phyloP scores from a whole-genome alignment of 2,329 filamentous ascomycete genomes.

The Mycogone perniciosa region DNA sequence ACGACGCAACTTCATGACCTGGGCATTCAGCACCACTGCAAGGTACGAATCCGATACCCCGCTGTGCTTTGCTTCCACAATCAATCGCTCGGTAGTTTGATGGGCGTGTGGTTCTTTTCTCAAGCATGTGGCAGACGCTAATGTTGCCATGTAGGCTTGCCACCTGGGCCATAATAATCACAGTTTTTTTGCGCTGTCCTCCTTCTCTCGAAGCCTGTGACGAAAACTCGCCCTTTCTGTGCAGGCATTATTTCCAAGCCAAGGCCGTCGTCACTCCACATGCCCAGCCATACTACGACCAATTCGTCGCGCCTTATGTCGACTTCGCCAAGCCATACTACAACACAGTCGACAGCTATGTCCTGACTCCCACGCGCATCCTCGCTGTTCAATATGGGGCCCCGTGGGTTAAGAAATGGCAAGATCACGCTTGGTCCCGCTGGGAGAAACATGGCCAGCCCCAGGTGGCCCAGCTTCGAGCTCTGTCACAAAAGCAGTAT shows the following conservation, averaged over 20 bases:
- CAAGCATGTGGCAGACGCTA: neutral
- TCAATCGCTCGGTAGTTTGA: slow-evolving; percentile 1
- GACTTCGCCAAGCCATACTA: slow-evolving; percentile 72
- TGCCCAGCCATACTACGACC: slow-evolving; percentile 76
- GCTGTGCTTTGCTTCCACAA: neutral
- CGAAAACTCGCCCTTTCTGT: slow-evolving; percentile 67
- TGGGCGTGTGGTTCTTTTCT: neutral
- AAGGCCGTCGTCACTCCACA: slow-evolving; percentile 62
- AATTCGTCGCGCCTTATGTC: slow-evolving; percentile 79
- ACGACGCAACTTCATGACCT: slow-evolving; percentile 25
- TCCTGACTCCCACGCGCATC: slow-evolving; percentile 62
- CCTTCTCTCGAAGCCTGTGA: slow-evolving; percentile 59
- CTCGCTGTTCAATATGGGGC: slow-evolving; percentile 69
- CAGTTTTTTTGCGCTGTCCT: slow-evolving; percentile 77
- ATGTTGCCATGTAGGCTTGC: slow-evolving; percentile 49
- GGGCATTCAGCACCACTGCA: slow-evolving; percentile 44
- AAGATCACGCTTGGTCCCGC: slow-evolving; percentile 59
- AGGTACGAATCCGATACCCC: slow-evolving; percentile 38
- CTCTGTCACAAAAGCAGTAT: slow-evolving; percentile 59
- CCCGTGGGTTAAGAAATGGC: slow-evolving; percentile 62
- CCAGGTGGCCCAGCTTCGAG: slow-evolving; percentile 60
- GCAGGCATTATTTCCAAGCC: slow-evolving; percentile 72
- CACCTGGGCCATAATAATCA: slow-evolving; percentile 82
- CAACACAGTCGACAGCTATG: slow-evolving; percentile 49
- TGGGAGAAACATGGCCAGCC: slow-evolving; percentile 79